Percentiles rank a stretch among this genome's conserved stretches.
phyloP scores from a whole-genome alignment of 1,139 yeast species.

The Yamadazyma dendronema region DNA sequence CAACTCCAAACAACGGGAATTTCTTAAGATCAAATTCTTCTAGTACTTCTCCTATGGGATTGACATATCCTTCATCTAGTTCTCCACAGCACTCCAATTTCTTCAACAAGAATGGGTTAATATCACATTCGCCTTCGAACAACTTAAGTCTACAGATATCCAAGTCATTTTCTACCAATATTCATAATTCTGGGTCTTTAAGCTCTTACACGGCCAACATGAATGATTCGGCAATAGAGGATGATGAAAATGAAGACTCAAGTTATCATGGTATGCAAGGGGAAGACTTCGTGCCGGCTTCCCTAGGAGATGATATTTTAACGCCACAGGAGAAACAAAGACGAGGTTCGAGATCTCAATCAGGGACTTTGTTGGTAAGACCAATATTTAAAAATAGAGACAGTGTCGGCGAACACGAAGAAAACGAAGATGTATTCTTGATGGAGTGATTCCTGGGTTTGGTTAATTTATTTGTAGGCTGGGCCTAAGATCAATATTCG shows the following conservation, averaged over 20 bases:
- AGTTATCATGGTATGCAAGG: conserved; percentile 34
- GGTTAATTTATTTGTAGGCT: background rate
- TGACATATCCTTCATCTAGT: conserved; percentile 11
- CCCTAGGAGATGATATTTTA: conserved; percentile 62
- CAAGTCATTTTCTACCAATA: conserved; percentile 6
- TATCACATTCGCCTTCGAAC: conserved; percentile 13
- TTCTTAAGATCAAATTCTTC: conserved; percentile 10
- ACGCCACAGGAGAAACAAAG: conserved; percentile 76
- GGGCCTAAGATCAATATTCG: too few species aligned
- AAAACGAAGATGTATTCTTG: conserved; percentile 17
- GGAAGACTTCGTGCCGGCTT: conserved; percentile 78
- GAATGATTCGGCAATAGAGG: conserved; percentile 31
- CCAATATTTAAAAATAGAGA: conserved; percentile 19
- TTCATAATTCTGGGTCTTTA: conserved; percentile 10
- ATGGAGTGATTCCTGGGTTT: conserved; percentile 35
- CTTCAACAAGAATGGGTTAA: conserved; percentile 10
- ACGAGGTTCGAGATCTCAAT: conserved; percentile 59
- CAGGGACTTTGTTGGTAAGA: conserved; percentile 42
- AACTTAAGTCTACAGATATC: conserved; percentile 6
- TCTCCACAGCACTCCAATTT: conserved; percentile 16
- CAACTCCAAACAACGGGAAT: background rate
- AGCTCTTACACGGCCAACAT: conserved; percentile 12
- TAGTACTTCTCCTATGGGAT: conserved; percentile 16
- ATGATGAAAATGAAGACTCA: conserved; percentile 23
- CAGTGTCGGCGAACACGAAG: conserved; percentile 1